Conservation (phyloP, 257 asterid species). For the Knoxia roxburghii region DNA sequence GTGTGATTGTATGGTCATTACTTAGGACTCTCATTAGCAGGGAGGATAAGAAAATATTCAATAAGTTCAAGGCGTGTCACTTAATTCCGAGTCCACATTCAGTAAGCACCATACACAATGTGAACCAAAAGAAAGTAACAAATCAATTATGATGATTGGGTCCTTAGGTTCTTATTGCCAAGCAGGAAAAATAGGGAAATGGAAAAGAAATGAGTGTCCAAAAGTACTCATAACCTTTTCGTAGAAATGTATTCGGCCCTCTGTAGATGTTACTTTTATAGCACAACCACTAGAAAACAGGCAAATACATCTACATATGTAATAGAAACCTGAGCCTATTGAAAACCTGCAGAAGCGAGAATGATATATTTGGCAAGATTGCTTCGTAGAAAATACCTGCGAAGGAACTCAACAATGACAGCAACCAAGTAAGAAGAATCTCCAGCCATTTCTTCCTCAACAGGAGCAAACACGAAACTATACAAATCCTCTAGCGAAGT, state of each 20-base stretch:
- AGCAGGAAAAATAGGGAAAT: neutral
- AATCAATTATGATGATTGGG: neutral
- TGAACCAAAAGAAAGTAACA: neutral
- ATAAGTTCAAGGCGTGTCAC: neutral
- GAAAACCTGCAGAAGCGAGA: neutral
- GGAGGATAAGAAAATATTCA: neutral
- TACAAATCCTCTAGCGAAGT: conserved; percentile 63
- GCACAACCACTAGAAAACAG: neutral
- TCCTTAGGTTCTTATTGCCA: neutral
- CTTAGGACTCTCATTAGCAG: neutral
- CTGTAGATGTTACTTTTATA: too few species aligned
- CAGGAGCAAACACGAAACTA: conserved; percentile 56
- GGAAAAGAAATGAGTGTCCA: neutral
- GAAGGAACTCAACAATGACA: conserved; percentile 75
- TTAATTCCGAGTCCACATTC: neutral
- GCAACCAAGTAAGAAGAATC: conserved; percentile 82
- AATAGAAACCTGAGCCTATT: neutral
- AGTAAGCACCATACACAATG: neutral
- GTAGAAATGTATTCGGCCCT: too few species aligned
- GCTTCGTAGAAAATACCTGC: conserved; percentile 47
- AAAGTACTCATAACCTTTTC: neutral
- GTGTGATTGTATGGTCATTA: too few species aligned
- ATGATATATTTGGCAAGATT: neutral
- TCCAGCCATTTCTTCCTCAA: conserved; percentile 89
- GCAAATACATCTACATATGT: neutral